These are phyloP conservation scores for Tylopilus balloui DNA, from an alignment of 768 basidiomycete genomes.

Conservation along the genomic window DNA sequence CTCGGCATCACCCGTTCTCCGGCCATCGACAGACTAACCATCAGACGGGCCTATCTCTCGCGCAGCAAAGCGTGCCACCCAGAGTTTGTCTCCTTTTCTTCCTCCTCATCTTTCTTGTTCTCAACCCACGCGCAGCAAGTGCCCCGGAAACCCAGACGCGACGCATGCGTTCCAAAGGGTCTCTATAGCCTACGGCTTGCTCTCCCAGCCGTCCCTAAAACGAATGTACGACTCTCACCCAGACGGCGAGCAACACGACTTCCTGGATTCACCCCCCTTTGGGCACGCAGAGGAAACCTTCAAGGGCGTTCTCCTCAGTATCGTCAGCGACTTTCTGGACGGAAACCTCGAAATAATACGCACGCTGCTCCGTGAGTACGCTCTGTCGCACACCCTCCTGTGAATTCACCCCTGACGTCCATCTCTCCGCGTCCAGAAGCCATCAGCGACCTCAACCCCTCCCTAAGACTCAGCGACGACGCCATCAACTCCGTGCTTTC, in stretches of 20 bases:
- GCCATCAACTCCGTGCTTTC: conserved; percentile 72
- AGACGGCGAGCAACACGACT: conserved; percentile 39
- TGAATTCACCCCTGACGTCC: not conserved
- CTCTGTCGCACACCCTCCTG: not conserved
- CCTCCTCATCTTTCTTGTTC: not conserved
- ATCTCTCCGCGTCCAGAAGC: conserved; percentile 43
- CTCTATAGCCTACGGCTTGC: conserved; percentile 75
- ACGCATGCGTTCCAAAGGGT: conserved; percentile 86
- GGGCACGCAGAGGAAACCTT: conserved; percentile 77
- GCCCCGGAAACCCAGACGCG: conserved; percentile 65
- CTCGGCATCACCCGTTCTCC: conserved; percentile 56
- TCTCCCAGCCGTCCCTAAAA: conserved; percentile 67
- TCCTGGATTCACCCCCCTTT: conserved; percentile 49
- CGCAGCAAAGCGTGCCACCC: conserved; percentile 79
- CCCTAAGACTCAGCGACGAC: conserved; percentile 72
- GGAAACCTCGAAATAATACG: conserved; percentile 86
- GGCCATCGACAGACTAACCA: conserved; percentile 52
- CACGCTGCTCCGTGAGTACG: conserved; percentile 59
- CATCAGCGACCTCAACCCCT: conserved; percentile 75
- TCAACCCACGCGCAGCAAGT: conserved; percentile 56
- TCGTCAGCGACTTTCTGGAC: conserved; percentile 79
- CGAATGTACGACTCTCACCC: conserved; percentile 63
- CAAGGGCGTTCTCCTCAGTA: conserved; percentile 63
- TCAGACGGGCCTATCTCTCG: conserved; percentile 71
- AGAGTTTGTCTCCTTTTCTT: conserved; percentile 54